Evolutionary conservation across 2,329 filamentous ascomycete genomes (phyloP).

Genomic region (Penicillium frequentans): DNA sequence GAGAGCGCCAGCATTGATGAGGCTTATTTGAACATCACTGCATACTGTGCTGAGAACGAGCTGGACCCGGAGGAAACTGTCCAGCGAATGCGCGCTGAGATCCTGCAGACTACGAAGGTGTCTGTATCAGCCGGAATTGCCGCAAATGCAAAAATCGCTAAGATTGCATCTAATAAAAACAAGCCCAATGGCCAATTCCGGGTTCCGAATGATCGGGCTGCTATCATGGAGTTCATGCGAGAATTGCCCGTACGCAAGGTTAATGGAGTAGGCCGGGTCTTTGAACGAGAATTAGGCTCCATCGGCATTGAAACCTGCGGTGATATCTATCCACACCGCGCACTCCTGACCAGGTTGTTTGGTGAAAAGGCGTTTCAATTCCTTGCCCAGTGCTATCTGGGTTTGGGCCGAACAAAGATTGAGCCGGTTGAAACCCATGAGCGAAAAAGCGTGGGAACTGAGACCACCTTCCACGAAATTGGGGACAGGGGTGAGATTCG

Average conservation of each 20-base stretch:
- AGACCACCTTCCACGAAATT: slow-evolving; percentile 86
- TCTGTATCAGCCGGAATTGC: slow-evolving; percentile 94
- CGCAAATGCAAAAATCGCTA: slow-evolving; percentile 88
- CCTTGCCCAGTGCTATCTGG: slow-evolving; percentile 78
- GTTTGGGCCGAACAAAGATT: slow-evolving; percentile 79
- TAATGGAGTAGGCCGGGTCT: slow-evolving; percentile 90
- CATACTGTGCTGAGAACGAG: slow-evolving; percentile 71
- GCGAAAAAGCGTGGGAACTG: slow-evolving; percentile 90
- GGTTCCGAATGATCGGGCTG: slow-evolving; percentile 67
- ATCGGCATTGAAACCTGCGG: slow-evolving; percentile 86
- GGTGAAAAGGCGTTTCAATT: slow-evolving; percentile 91
- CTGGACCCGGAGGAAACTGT: slow-evolving; percentile 73
- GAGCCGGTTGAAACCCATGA: slow-evolving; percentile 87
- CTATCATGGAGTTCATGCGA: slow-evolving; percentile 83
- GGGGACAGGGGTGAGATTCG: slow-evolving; percentile 66
- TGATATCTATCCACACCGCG: slow-evolving; percentile 76
- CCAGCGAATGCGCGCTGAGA: slow-evolving; percentile 72
- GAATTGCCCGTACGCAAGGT: slow-evolving; percentile 84
- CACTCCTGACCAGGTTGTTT: slow-evolving; percentile 74
- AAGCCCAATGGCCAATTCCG: slow-evolving; percentile 93
- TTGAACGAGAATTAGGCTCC: slow-evolving; percentile 85
- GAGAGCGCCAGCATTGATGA: slow-evolving; percentile 95
- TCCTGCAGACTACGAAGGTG: slow-evolving; percentile 73
- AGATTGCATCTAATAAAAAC: slow-evolving; percentile 93
- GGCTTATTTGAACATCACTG: slow-evolving; percentile 91